Evolutionary conservation across 441 rosid genomes (phyloP).

Genomic region (Aquilaria agallochum): DNA sequence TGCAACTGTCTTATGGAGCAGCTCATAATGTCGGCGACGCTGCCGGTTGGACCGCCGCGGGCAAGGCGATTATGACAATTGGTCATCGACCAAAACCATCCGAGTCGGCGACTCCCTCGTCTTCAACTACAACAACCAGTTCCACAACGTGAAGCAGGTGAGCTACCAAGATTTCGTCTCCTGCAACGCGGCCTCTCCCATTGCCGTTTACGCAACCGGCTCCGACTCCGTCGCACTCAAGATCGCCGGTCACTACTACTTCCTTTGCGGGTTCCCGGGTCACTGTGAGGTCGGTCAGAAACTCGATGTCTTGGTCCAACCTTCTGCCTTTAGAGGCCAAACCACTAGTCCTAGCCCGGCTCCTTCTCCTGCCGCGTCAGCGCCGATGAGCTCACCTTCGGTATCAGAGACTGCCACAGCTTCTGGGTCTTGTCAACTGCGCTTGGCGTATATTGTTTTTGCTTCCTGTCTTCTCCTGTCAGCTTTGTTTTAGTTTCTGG

Average conservation of each 20-base stretch:
- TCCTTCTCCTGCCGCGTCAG: too few relatives aligned
- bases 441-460: too few relatives aligned
- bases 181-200: conserved; percentile 5
- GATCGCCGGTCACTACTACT: conserved; percentile 25
- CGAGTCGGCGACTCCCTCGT: conserved; percentile 1
- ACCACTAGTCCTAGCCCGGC: too few relatives aligned
- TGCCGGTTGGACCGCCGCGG: conserved; percentile 1
- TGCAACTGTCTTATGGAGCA: conserved; percentile 6
- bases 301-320: conserved; percentile 13
- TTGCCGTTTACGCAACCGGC: conserved; percentile 18
- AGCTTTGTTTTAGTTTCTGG: too few relatives aligned
- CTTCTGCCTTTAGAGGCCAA: too few relatives aligned
- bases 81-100: conserved; percentile 12
- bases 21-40: conserved; percentile 12
- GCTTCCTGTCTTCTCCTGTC: too few relatives aligned
- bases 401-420: too few relatives aligned
- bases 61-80: conserved; percentile 8
- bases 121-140: too few relatives aligned
- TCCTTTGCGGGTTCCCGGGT: conserved; percentile 25
- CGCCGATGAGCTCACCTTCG: too few relatives aligned
- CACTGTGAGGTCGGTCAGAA: conserved; percentile 26
- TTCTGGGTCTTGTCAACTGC: too few relatives aligned
- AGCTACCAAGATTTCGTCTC: too few relatives aligned
- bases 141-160: too few relatives aligned
- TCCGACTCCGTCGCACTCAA: conserved; percentile 16